Conservation (phyloP, 2,329 filamentous ascomycete genomes). For the Nannizzia gypsea region DNA sequence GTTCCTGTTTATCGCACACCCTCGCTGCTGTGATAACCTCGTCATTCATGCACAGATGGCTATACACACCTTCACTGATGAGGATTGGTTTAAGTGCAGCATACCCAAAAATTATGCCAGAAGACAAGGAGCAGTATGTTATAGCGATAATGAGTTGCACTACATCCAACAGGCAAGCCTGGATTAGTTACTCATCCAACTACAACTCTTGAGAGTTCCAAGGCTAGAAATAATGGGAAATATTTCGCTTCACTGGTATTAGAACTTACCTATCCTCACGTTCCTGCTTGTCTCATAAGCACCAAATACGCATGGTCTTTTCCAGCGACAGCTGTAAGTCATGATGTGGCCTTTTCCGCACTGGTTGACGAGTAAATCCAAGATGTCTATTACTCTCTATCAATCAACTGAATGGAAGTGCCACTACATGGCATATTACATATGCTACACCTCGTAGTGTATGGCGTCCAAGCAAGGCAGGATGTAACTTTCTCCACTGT, state of each 20-base stretch:
- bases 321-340: slow-evolving; percentile 2
- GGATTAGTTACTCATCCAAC: not conserved
- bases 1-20: slow-evolving; percentile 48
- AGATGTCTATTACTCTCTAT: not conserved
- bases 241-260: not conserved
- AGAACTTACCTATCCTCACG: slow-evolving; percentile 40
- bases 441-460: not conserved
- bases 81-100: slow-evolving; percentile 74
- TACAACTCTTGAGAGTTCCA: not conserved
- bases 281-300: slow-evolving; percentile 45
- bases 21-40: slow-evolving; percentile 39
- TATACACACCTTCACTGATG: slow-evolving; percentile 60
- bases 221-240: not conserved
- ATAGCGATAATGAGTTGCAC: slow-evolving; percentile 59
- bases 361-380: not conserved
- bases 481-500: no score
- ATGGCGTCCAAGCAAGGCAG: no score
- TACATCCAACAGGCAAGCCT: slow-evolving; percentile 23
- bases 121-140: slow-evolving; percentile 62
- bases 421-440: not conserved
- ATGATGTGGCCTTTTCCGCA: not conserved
- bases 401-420: not conserved
- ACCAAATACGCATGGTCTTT: slow-evolving; percentile 21
- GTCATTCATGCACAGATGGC: slow-evolving; percentile 47
- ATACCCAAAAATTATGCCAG: slow-evolving; percentile 74